Conservation (phyloP, 2,329 filamentous ascomycete genomes). For the Podosphaera leucotricha region DNA sequence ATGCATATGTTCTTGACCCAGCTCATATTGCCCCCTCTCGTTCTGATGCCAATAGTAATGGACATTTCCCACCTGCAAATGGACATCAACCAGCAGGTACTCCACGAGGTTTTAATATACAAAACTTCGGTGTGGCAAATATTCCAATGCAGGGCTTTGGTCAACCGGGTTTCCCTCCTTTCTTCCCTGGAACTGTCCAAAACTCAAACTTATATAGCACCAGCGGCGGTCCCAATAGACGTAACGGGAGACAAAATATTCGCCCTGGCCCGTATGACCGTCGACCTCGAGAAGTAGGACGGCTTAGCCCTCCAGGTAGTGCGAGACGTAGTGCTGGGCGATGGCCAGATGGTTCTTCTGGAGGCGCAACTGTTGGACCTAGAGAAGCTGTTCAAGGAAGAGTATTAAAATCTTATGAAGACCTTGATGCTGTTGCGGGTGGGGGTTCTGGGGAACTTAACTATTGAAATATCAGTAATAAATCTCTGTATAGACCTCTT, state of each 20-base stretch:
- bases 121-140: slow-evolving; percentile 39
- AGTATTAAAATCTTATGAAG: slow-evolving; percentile 90
- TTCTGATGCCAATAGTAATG: slow-evolving; percentile 85
- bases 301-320: slow-evolving; percentile 24
- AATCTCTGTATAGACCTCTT: no score
- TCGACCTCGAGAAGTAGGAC: slow-evolving; percentile 26
- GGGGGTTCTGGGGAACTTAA: slow-evolving; percentile 66
- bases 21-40: slow-evolving; percentile 83
- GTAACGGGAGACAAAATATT: slow-evolving; percentile 35
- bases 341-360: slow-evolving; percentile 51
- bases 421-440: slow-evolving; percentile 65
- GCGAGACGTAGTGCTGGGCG: slow-evolving; percentile 30
- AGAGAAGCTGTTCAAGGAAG: slow-evolving; percentile 80
- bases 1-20: slow-evolving; percentile 82
- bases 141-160: slow-evolving; percentile 37
- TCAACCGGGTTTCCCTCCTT: slow-evolving; percentile 23
- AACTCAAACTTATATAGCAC: slow-evolving; percentile 24
- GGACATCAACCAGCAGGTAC: slow-evolving; percentile 60
- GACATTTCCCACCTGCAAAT: slow-evolving; percentile 69
- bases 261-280: slow-evolving; percentile 55
- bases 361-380: slow-evolving; percentile 56
- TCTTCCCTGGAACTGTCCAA: slow-evolving; percentile 28
- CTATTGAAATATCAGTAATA: slow-evolving; percentile 29
- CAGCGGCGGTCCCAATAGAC: slow-evolving; percentile 40
- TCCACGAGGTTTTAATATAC: slow-evolving; percentile 73